Conservation (phyloP, 2,329 filamentous ascomycete species). For the Anthostomella pinea region DNA sequence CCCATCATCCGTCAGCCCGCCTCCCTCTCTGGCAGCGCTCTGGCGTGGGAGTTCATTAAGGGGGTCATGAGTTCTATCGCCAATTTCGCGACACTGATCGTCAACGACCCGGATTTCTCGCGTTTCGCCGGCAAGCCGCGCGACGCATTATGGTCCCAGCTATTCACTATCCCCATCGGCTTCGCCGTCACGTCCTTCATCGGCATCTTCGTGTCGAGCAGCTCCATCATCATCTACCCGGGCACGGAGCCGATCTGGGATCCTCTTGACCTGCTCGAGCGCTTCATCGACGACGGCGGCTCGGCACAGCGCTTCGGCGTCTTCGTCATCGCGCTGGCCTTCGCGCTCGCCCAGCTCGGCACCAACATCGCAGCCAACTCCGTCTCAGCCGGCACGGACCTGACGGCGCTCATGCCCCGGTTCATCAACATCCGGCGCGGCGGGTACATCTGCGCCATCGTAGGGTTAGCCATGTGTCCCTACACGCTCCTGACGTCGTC, state of each 20-base stretch:
- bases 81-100: slow-evolving; percentile 86
- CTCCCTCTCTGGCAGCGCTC: slow-evolving; percentile 59
- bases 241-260: slow-evolving; percentile 66
- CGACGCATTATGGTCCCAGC: slow-evolving; percentile 78
- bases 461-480: slow-evolving; percentile 84
- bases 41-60: slow-evolving; percentile 80
- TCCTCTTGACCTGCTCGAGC: slow-evolving; percentile 63
- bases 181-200: slow-evolving; percentile 81
- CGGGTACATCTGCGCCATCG: slow-evolving; percentile 76
- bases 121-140: slow-evolving; percentile 75
- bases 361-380: slow-evolving; percentile 88
- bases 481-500: slow-evolving; percentile 72
- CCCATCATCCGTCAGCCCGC: slow-evolving; percentile 73
- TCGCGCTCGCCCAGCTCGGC: slow-evolving; percentile 76
- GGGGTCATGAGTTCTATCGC: slow-evolving; percentile 87
- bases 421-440: slow-evolving; percentile 84
- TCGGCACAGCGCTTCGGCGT: slow-evolving; percentile 70
- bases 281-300: slow-evolving; percentile 66
- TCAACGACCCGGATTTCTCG: slow-evolving; percentile 79
- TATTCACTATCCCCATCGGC: slow-evolving; percentile 68
- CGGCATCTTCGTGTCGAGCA: slow-evolving; percentile 74
- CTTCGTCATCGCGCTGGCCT: slow-evolving; percentile 68
- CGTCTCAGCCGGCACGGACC: slow-evolving; percentile 77
- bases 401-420: slow-evolving; percentile 76
- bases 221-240: slow-evolving; percentile 65